Evolutionary conservation across 805 yeast species (phyloP).

Genomic region (Zygoascus tannicola): DNA sequence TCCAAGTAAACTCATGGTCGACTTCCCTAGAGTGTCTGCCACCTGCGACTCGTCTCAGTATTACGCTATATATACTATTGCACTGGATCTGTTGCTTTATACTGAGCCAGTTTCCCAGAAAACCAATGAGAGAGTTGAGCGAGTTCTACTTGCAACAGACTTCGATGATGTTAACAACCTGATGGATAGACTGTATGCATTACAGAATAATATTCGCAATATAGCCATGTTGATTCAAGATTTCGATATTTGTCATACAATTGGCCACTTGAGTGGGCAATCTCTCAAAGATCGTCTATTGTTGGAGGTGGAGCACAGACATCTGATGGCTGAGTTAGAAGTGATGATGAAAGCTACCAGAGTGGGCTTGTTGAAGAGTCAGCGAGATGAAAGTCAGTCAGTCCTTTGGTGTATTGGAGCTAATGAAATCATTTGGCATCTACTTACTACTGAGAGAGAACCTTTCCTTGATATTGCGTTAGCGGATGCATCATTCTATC

Average conservation of each 20-base stretch:
- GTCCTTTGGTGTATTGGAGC: constrained; percentile 47
- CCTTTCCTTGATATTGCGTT: constrained; percentile 67
- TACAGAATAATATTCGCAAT: constrained; percentile 42
- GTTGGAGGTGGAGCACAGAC: constrained; percentile 24
- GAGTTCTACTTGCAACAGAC: constrained; percentile 61
- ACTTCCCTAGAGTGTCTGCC: constrained; percentile 58
- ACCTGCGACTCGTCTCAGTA: constrained; percentile 70
- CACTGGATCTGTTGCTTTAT: constrained; percentile 56
- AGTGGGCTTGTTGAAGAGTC: constrained; percentile 24
- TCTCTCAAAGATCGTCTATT: constrained; percentile 18
- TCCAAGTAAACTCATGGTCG: constrained; percentile 24
- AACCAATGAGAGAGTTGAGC: constrained; percentile 51
- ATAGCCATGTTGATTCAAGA: constrained; percentile 32
- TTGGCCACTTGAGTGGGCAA: constrained; percentile 35
- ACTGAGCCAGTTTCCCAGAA: constrained; percentile 59
- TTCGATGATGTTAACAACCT: constrained; percentile 49
- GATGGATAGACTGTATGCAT: constrained; percentile 35
- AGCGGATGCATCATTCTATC: constrained; percentile 48
- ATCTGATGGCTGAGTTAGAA: constrained; percentile 23
- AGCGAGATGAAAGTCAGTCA: constrained; percentile 26
- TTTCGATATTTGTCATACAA: constrained; percentile 11
- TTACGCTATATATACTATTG: constrained; percentile 51
- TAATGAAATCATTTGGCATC: constrained; percentile 61
- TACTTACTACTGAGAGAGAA: constrained; percentile 47
- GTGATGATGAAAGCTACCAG: constrained; percentile 30